A percentile compares a stretch with the other conserved stretches of the same genome.
Evolutionary conservation across 1,284 basidiomycete genomes (phyloP).

Genomic region (Puccinia coronata): DNA sequence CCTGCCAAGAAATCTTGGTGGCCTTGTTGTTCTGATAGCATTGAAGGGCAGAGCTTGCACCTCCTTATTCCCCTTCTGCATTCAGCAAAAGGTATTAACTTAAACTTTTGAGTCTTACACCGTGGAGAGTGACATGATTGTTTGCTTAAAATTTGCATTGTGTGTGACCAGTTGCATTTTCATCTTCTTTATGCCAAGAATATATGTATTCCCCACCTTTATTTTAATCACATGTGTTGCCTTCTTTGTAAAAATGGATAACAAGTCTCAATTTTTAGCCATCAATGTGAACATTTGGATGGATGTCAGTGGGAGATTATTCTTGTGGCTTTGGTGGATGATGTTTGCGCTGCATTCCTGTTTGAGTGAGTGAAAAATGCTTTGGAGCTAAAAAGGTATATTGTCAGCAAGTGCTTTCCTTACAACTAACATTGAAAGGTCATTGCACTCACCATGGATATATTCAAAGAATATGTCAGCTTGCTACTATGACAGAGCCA

Average conservation of each 20-base stretch:
- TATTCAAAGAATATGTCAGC: slow-evolving; percentile 11
- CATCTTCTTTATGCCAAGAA: not conserved
- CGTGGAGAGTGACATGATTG: not conserved
- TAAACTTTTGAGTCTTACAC: too few relatives aligned
- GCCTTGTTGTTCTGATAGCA: too few relatives aligned
- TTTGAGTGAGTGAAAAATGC: slow-evolving; percentile 1
- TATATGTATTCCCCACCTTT: not conserved
- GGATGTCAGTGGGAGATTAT: not conserved
- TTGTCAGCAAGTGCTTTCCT: not conserved
- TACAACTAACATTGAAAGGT: not conserved
- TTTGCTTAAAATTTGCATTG: too few relatives aligned
- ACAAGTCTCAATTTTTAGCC: not conserved
- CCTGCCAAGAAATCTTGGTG: too few relatives aligned
- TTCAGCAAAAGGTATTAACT: too few relatives aligned
- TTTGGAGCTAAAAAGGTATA: not conserved
- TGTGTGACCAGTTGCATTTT: too few relatives aligned
- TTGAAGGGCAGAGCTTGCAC: too few relatives aligned
- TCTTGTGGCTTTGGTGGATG: not conserved
- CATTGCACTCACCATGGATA: slow-evolving; percentile 9
- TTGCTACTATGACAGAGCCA: too few relatives aligned
- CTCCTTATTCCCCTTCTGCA: too few relatives aligned
- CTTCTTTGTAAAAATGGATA: too few relatives aligned
- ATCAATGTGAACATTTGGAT: not conserved
- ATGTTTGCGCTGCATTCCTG: not conserved
- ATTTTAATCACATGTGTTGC: not conserved